phyloP scores from a whole-genome alignment of 129 eudicot genomes.

The Centaurea solstitialis region DNA sequence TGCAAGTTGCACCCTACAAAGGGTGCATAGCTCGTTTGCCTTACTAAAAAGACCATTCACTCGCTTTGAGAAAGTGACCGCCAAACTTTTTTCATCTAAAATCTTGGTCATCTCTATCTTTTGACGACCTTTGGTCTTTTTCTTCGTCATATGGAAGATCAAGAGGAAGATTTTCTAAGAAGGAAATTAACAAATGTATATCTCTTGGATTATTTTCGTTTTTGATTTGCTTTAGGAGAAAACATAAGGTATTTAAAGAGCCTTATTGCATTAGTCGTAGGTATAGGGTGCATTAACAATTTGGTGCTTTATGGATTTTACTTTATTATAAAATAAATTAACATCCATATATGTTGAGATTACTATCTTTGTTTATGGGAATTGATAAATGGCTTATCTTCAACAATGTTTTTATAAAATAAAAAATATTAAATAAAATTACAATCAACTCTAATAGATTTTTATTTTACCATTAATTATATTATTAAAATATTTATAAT shows the following conservation, averaged over 20 bases:
- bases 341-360: not conserved
- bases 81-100: not conserved
- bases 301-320: not conserved
- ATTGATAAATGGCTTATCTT: not conserved
- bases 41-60: not conserved
- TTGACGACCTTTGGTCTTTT: not conserved
- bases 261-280: not conserved
- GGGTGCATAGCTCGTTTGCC: constrained; percentile 11
- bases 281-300: constrained; percentile 6
- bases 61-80: constrained; percentile 10
- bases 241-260: not conserved
- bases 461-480: too few relatives aligned
- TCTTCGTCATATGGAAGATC: too few relatives aligned
- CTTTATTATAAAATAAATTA: not conserved
- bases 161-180: not conserved
- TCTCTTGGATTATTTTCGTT: not conserved
- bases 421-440: too few relatives aligned
- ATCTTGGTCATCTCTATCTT: not conserved
- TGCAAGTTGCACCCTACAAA: not conserved
- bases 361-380: not conserved
- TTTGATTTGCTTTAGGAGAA: not conserved
- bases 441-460: too few relatives aligned
- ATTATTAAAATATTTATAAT: too few relatives aligned
- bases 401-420: not conserved
- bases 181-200: not conserved